Percentiles rank a stretch among this genome's conserved stretches.
phyloP scores from a whole-genome alignment of 352 stramenopile species.

The Pythium diclinum region DNA sequence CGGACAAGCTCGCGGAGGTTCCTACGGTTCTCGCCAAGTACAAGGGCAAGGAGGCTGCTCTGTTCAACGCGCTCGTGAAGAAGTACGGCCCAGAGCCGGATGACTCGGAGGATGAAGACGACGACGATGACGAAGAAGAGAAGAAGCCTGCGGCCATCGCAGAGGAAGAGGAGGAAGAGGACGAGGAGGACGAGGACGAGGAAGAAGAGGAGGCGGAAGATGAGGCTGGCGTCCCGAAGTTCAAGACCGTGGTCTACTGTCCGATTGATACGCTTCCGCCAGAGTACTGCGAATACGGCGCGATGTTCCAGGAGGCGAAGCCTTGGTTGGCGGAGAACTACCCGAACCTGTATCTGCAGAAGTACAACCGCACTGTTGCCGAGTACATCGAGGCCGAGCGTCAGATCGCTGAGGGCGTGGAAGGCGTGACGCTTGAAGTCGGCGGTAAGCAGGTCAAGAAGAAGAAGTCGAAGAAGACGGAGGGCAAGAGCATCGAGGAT shows the following conservation, averaged over 20 bases:
- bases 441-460: constrained; percentile 78
- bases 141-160: constrained; percentile 7
- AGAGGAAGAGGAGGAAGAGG: constrained; percentile 26
- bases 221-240: constrained; percentile 42
- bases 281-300: constrained; percentile 86
- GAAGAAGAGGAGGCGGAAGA: constrained; percentile 41
- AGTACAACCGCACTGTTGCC: constrained; percentile 81
- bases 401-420: constrained; percentile 74
- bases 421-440: constrained; percentile 73
- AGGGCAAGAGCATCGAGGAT: constrained; percentile 68
- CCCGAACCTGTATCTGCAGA: constrained; percentile 67
- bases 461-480: constrained; percentile 80
- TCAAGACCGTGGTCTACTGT: constrained; percentile 70
- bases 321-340: constrained; percentile 74
- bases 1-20: constrained; percentile 71
- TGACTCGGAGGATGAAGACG: constrained; percentile 67
- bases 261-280: constrained; percentile 80
- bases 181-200: constrained; percentile 43
- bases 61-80: constrained; percentile 80
- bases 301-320: constrained; percentile 84
- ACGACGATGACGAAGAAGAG: constrained; percentile 37
- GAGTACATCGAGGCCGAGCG: constrained; percentile 75
- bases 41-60: constrained; percentile 73
- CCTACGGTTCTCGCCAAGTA: constrained; percentile 66
- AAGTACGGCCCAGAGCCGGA: constrained; percentile 83